phyloP scores from a whole-genome alignment of 176 grass and related monocot genomes.

The Coix lacrymajobi region DNA sequence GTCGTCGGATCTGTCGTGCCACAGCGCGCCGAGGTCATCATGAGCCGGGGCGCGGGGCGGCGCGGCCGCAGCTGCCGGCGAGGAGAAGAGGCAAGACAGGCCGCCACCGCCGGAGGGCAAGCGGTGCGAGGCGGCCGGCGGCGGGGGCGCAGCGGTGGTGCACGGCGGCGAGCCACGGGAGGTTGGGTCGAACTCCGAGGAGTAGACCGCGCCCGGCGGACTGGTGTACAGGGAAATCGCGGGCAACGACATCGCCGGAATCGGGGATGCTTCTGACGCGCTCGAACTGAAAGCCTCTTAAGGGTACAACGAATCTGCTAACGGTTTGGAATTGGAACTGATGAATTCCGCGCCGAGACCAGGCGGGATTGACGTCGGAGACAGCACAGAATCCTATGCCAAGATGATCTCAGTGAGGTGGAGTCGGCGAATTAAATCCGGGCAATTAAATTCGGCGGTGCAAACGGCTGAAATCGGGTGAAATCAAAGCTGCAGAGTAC shows the following conservation, averaged over 20 bases:
- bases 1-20: slow-evolving; percentile 62
- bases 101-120: slow-evolving; percentile 46
- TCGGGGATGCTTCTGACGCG: slow-evolving; percentile 3
- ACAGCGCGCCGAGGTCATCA: slow-evolving; percentile 42
- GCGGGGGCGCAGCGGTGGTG: slow-evolving; percentile 37
- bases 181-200: slow-evolving; percentile 44
- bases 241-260: slow-evolving; percentile 47
- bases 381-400: not conserved
- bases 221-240: slow-evolving; percentile 76
- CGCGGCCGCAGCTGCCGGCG: slow-evolving; percentile 26
- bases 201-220: slow-evolving; percentile 43
- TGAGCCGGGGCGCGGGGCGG: slow-evolving; percentile 30
- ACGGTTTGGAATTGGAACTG: not conserved
- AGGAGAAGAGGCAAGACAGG: slow-evolving; percentile 76
- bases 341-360: not conserved
- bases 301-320: not conserved
- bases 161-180: slow-evolving; percentile 39
- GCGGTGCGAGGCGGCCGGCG: slow-evolving; percentile 15
- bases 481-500: not conserved
- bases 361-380: not conserved
- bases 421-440: slow-evolving; percentile 24
- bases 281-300: slow-evolving; percentile 1
- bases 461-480: not conserved
- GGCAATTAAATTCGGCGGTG: not conserved
- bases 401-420: not conserved